Percentiles rank a stretch among this genome's conserved stretches.
Evolutionary conservation across 257 asterid species (phyloP).

Genomic region (Linaria vulgaris): DNA sequence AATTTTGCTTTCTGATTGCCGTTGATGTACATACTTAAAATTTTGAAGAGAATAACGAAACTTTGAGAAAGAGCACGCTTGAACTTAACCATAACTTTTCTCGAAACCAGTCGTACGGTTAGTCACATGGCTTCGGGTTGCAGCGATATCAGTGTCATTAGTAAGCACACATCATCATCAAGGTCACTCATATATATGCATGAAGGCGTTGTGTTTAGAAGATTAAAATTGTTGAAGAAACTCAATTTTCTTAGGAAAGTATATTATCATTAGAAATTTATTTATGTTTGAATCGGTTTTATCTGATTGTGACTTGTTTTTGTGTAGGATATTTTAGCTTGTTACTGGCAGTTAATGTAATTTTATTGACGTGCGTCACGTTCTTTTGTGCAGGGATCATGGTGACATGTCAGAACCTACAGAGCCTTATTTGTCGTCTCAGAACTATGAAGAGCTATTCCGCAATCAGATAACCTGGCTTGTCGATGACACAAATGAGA

Average conservation of each 20-base stretch:
- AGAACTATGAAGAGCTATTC: conserved; percentile 97
- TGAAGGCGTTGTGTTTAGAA: background rate
- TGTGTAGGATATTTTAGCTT: background rate
- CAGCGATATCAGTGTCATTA: too few relatives aligned
- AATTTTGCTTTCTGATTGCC: background rate
- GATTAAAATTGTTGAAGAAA: background rate
- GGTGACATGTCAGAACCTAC: conserved; percentile 99
- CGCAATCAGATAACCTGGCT: conserved; percentile 98
- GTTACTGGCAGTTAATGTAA: background rate
- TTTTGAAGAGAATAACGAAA: background rate
- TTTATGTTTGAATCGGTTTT: background rate
- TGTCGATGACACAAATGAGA: conserved; percentile 97
- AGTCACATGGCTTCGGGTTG: background rate
- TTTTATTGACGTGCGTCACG: background rate
- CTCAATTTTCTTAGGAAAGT: background rate
- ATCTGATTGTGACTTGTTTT: background rate
- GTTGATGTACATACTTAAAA: background rate
- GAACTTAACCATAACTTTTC: background rate
- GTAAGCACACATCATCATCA: too few relatives aligned
- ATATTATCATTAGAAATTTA: too few relatives aligned
- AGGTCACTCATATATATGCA: too few relatives aligned
- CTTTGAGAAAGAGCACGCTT: background rate
- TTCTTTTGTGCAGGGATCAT: conserved; percentile 68
- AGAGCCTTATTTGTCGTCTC: conserved; percentile 96
- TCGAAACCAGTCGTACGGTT: background rate